These are phyloP conservation scores for Saccharomycopsis phalli DNA, from an alignment of 1,139 yeast genomes.

Conservation along the genomic window DNA sequence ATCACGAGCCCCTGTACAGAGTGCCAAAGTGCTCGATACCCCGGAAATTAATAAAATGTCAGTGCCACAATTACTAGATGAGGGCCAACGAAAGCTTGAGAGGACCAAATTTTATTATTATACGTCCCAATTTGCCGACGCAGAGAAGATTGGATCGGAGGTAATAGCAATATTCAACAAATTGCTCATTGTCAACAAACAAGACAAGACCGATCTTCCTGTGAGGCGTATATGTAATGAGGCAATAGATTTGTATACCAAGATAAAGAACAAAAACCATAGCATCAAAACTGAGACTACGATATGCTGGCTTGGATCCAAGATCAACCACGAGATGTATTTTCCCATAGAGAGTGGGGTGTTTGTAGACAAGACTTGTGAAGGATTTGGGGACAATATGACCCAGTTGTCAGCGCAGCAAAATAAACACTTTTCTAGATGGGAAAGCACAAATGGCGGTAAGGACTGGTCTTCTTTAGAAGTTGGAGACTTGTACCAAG, in stretches of 20 bases:
- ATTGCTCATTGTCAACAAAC: conserved; percentile 20
- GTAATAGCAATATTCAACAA: conserved; percentile 18
- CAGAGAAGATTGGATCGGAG: conserved; percentile 11
- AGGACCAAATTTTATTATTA: conserved; percentile 12
- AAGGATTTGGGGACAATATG: conserved; percentile 1
- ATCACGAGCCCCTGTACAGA: too few species aligned
- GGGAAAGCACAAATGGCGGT: neutral
- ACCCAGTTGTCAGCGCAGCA: too few species aligned
- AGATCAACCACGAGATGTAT: conserved; percentile 26
- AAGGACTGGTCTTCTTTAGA: neutral
- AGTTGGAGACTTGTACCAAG: conserved; percentile 36
- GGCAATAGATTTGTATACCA: conserved; percentile 19
- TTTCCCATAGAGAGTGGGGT: conserved; percentile 30
- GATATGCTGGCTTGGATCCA: conserved; percentile 40
- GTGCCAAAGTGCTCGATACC: too few species aligned
- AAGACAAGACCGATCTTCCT: conserved; percentile 13
- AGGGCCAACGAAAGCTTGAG: conserved; percentile 17
- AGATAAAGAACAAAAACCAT: conserved; percentile 19
- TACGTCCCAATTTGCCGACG: conserved; percentile 7
- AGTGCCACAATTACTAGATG: conserved; percentile 5
- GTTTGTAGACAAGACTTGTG: conserved; percentile 20
- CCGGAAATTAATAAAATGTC: too few species aligned
- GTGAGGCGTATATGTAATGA: conserved; percentile 18
- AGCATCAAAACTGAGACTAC: conserved; percentile 25
- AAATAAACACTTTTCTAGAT: too few species aligned